Conservation (phyloP, 2,329 filamentous ascomycete genomes). For the Neofusicoccum parvum region DNA sequence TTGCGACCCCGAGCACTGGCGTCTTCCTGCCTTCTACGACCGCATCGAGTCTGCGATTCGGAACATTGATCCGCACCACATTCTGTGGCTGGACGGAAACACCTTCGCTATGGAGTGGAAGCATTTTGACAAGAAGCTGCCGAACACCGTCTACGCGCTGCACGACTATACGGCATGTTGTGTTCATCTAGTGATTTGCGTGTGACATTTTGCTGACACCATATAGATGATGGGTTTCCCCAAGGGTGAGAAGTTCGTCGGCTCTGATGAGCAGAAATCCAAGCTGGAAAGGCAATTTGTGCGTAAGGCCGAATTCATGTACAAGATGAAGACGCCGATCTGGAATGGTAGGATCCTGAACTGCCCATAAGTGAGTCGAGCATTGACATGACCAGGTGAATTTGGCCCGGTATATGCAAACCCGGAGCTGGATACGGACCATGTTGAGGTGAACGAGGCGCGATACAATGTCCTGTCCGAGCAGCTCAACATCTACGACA, state of each 20-base stretch:
- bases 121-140: conserved; percentile 42
- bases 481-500: conserved; percentile 56
- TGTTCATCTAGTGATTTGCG: too few relatives aligned
- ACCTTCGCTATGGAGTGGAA: conserved; percentile 44
- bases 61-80: conserved; percentile 51
- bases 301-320: conserved; percentile 54
- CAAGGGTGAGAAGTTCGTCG: conserved; percentile 44
- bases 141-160: conserved; percentile 53
- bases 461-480: conserved; percentile 47
- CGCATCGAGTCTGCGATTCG: conserved; percentile 51
- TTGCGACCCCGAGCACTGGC: conserved; percentile 50
- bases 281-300: conserved; percentile 48
- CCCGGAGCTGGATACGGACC: conserved; percentile 40
- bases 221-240: conserved; percentile 51
- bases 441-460: conserved; percentile 43
- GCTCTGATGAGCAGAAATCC: conserved; percentile 46
- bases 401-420: conserved; percentile 53
- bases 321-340: conserved; percentile 43
- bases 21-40: conserved; percentile 51
- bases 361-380: conserved; percentile 50
- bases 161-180: conserved; percentile 52
- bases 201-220: neutral
- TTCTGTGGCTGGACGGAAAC: conserved; percentile 44
- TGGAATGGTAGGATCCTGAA: conserved; percentile 44
- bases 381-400: conserved; percentile 58